Base-by-base conservation (phyloP, 1,284 basidiomycete genomes). In the Anthracocystis walkeri region DNA sequence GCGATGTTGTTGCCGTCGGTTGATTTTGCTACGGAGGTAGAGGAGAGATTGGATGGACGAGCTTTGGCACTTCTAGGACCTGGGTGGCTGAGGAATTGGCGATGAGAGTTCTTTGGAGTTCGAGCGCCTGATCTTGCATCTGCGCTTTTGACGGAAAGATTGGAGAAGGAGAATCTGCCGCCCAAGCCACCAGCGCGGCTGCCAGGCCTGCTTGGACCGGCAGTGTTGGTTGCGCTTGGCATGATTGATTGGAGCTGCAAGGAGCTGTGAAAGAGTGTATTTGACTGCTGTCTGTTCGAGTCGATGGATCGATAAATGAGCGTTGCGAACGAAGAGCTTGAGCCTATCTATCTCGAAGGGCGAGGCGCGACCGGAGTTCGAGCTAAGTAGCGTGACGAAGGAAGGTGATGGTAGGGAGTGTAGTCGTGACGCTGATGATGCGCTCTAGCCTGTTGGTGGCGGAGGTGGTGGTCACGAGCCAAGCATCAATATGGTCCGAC, bases 1-100 rank as follows among this genome's bases (percentile, higher is more conserved):
- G 87, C 87, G 16, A 88, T 82, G 20, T 86, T 82, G 50, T 81
- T 82, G 42, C 78, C 79, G 18, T 81, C 80, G 29, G 75, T 71
- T 8, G 62, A 55, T 48, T 65, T 75, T 20, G 61, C 40, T 33
- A 48, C 50, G 11, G 58, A 21, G 31, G 48, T 41, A 11, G 56
- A 18, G 21, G 76, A 75, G n/a, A 46, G 11, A 29, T 65, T 69
- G 57, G 75, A 63, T 14, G 58, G 27, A 50, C 53, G 61, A 4
- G 23, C 50, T 20, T 57, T 64, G 42, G 11, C 42, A 23, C 53
- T 55, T 12, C 55, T 40, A n/a, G 48, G 45, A n/a, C 35, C 59
- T 5, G 69, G 64, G 14, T 44, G 58, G 70, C 66, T 67, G 31
- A 21, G 54, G 33, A 65, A 66, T 7, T 58, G 60, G 44, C 60